Conservation (phyloP, 257 asterid species). For the Plectranthus barbatus region DNA sequence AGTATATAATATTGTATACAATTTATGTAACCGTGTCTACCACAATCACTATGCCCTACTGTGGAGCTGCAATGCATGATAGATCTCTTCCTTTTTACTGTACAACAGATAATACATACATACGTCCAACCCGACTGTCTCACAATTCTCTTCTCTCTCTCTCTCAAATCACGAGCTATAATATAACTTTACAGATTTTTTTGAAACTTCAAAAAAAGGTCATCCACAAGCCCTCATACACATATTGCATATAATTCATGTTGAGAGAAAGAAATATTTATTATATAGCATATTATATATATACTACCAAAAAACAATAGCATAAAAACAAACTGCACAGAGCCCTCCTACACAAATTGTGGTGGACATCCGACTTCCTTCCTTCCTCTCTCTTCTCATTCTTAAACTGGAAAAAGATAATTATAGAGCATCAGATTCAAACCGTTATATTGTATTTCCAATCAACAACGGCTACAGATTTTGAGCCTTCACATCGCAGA, state of each 20-base stretch:
- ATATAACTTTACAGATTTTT: slow-evolving; percentile 30
- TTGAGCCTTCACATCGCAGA: not conserved
- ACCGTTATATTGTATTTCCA: not conserved
- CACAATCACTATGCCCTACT: slow-evolving; percentile 1
- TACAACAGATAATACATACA: slow-evolving; percentile 29
- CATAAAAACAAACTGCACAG: slow-evolving; percentile 39
- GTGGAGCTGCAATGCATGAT: slow-evolving; percentile 14
- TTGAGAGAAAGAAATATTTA: not conserved
- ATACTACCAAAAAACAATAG: slow-evolving; percentile 32
- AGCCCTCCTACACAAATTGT: slow-evolving; percentile 37
- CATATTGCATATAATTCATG: not conserved
- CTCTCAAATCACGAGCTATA: too few species aligned
- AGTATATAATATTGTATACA: not conserved
- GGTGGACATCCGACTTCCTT: slow-evolving; percentile 41
- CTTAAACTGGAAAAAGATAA: slow-evolving; percentile 12
- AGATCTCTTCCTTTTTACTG: slow-evolving; percentile 32
- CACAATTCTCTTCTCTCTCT: not conserved
- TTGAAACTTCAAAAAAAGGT: slow-evolving; percentile 45
- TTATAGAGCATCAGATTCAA: not conserved
- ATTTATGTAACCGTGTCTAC: not conserved
- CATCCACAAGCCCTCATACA: slow-evolving; percentile 47
- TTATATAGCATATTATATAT: too few species aligned
- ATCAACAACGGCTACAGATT: not conserved
- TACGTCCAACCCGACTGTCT: slow-evolving; percentile 27
- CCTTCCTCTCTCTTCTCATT: slow-evolving; percentile 28